Evolutionary conservation across 78 protist species (phyloP), one percentile per base, ranked within the genome.

Genomic region (Emiliania huxleyi): DNA sequence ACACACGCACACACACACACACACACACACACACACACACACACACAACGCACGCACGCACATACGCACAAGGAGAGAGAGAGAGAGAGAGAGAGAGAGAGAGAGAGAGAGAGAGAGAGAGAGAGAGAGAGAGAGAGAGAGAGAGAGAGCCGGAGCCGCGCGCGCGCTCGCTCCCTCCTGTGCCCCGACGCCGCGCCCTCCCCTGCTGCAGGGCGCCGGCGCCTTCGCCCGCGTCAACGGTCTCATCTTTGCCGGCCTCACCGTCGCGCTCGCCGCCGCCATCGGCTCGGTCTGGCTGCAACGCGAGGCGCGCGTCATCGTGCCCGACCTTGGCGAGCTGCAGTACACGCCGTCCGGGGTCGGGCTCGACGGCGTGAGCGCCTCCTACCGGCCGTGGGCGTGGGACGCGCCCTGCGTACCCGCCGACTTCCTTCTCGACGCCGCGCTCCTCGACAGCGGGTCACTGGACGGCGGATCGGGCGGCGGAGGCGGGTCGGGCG

Each of bases 161-260:
- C 45, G 40, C 90, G 38, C 42, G 81, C 15, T 52, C 29, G 62
- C 62, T 19, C 15, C 15, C 62, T 15, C 8, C 29, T 52, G 29
- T 8, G 15, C 62, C 8, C 8, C 62, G 29, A 19, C 62, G 29
- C 62, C 62, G 62, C n/a, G n/a, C n/a, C n/a, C n/a, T n/a, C n/a
- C n/a, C n/a, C n/a, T n/a, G n/a, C 62, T 52, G 62, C 15, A 8
- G 35, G 96, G 96, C 35, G 94, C 93, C 8, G 62, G n/a, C 6
- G 75, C 62, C 29, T 88, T 81, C 55, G 96, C 94, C 21, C 88
- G 73, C 33, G 45, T 90, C 38, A 49, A 46, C 35, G 0, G 52
- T 38, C 1, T 92, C 73, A 69, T 91, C 77, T 83, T 94, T 33
- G 25, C 40, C 69, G 44, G 84, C 35, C 87, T 94, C 71, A 33